phyloP scores from a whole-genome alignment of 495 filamentous ascomycete genomes.

The Penicilliopsis zonata region DNA sequence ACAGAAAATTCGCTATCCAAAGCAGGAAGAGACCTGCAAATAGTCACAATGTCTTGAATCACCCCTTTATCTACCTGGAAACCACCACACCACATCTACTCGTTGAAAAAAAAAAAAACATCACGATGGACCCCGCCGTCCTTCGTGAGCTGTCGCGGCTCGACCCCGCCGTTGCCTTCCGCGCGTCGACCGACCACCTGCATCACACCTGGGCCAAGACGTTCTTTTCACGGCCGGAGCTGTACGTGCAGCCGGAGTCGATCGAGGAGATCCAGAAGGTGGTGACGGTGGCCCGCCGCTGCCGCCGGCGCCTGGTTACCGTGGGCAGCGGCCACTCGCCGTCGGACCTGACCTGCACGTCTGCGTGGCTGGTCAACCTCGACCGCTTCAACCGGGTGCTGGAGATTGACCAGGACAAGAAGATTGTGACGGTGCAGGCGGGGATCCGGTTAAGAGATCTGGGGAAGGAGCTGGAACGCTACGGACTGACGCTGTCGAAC shows the following conservation, averaged over 20 bases:
- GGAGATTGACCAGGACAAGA: constrained; percentile 47
- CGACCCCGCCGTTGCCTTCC: constrained; percentile 59
- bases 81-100: no score
- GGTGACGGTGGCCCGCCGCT: constrained; percentile 68
- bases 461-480: constrained; percentile 51
- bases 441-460: constrained; percentile 73
- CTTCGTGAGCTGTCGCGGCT: constrained; percentile 41
- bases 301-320: constrained; percentile 65
- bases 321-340: constrained; percentile 87
- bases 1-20: no score
- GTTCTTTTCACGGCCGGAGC: constrained; percentile 73
- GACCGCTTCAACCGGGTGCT: constrained; percentile 68
- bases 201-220: constrained; percentile 98
- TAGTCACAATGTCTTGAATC: no score
- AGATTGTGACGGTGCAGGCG: constrained; percentile 63
- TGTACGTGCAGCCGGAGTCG: constrained; percentile 74
- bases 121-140: constrained; percentile 35
- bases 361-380: constrained; percentile 88
- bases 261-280: constrained; percentile 72
- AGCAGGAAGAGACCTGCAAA: no score
- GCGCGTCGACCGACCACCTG: constrained; percentile 51
- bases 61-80: no score
- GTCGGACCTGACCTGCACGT: constrained; percentile 85
- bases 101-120: no score
- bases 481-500: constrained; percentile 73